These are phyloP conservation scores for Monosporascus sp. DNA, from an alignment of 2,329 filamentous ascomycete species.

Conservation along the genomic window DNA sequence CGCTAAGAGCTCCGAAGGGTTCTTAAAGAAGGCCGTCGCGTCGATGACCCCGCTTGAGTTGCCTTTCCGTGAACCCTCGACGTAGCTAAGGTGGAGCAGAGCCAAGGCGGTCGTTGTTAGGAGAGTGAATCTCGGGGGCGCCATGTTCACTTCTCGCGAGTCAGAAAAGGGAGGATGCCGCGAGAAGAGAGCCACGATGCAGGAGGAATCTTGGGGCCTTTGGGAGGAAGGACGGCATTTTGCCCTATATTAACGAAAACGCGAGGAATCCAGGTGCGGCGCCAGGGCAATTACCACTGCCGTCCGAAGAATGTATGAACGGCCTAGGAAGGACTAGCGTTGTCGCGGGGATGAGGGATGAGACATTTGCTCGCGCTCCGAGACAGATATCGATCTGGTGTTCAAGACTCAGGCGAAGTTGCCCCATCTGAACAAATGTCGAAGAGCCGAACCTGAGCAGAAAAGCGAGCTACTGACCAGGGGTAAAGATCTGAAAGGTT, in stretches of 20 bases:
- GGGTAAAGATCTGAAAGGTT: background rate
- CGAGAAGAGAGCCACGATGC: background rate
- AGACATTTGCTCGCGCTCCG: constrained; percentile 2
- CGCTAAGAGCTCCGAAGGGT: constrained; percentile 14
- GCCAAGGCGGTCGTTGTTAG: background rate
- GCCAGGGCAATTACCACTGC: constrained; percentile 5
- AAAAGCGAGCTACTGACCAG: background rate
- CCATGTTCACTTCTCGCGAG: background rate
- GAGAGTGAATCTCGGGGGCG: background rate
- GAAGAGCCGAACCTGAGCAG: background rate
- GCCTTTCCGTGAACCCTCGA: background rate
- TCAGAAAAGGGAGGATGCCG: background rate
- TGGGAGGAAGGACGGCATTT: background rate
- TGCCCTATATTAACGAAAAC: constrained; percentile 1
- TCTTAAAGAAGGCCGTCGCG: constrained; percentile 10
- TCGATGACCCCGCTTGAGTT: background rate
- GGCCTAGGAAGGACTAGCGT: constrained; percentile 5
- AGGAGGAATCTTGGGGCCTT: background rate
- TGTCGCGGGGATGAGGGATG: background rate
- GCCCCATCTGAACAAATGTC: background rate
- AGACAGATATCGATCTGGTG: constrained; percentile 3
- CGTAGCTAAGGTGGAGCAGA: background rate
- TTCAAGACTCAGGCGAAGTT: background rate
- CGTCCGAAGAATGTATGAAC: constrained; percentile 17
- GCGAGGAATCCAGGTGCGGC: constrained; percentile 13